A percentile compares a stretch with the other conserved stretches of the same genome.
Evolutionary conservation across 2,329 filamentous ascomycete genomes (phyloP).

Genomic region (Cladosporium colombiae): DNA sequence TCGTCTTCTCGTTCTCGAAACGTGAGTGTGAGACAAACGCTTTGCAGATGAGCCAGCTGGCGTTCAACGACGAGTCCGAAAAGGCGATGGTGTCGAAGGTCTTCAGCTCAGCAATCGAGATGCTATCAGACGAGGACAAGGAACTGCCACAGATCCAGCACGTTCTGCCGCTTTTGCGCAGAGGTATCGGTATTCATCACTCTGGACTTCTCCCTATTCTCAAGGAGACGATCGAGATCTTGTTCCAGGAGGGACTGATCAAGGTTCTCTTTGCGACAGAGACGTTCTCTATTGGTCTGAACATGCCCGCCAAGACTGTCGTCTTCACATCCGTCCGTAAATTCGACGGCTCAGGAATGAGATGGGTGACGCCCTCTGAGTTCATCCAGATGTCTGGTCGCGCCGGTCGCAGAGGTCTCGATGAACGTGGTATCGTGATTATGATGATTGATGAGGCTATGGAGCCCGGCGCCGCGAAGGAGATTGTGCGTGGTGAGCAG

Average conservation of each 20-base stretch:
- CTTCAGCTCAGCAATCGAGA: slow-evolving; percentile 89
- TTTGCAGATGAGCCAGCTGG: slow-evolving; percentile 78
- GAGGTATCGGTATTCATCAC: slow-evolving; percentile 96
- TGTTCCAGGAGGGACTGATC: slow-evolving; percentile 97
- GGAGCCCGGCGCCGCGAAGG: slow-evolving; percentile 89
- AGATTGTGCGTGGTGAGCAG: slow-evolving; percentile 93
- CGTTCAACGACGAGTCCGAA: slow-evolving; percentile 95
- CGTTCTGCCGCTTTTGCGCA: slow-evolving; percentile 81
- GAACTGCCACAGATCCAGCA: slow-evolving; percentile 86
- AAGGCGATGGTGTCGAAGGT: slow-evolving; percentile 93
- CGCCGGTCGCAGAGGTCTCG: slow-evolving; percentile 92
- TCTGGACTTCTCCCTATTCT: slow-evolving; percentile 92
- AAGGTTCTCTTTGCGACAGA: slow-evolving; percentile 98
- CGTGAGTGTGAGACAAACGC: slow-evolving; percentile 91
- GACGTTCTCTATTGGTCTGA: slow-evolving; percentile 96
- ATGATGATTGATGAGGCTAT: slow-evolving; percentile 99
- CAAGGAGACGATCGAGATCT: slow-evolving; percentile 97
- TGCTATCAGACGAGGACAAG: slow-evolving; percentile 87
- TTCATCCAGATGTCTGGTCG: slow-evolving; percentile 99
- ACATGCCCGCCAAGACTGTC: slow-evolving; percentile 99
- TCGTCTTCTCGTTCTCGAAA: slow-evolving; percentile 99
- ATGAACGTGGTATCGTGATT: slow-evolving; percentile 97
- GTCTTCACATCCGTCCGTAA: slow-evolving; percentile 98
- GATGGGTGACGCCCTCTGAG: slow-evolving; percentile 89
- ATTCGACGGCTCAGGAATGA: slow-evolving; percentile 78